Base-by-base conservation (phyloP, 352 stramenopile species). In the Globisporangium echinulatum region DNA sequence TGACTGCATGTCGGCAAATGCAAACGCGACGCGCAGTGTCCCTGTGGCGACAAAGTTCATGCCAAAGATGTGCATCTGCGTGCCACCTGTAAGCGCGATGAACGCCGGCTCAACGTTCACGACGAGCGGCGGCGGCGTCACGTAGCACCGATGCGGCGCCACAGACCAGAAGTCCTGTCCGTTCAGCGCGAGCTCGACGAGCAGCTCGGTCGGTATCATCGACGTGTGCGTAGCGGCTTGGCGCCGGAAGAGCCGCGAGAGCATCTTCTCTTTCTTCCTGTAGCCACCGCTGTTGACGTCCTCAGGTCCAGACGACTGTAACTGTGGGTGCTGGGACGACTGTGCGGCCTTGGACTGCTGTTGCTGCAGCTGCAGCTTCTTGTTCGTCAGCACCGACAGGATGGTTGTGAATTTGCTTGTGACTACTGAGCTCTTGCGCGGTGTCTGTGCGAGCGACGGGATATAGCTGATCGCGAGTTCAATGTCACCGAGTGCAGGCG, bases 131-230 rank as follows among this genome's bases (percentile, higher is more conserved):
- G 72, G 71, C 5, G 71, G 70, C 0, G 65, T 56, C 11, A 73
- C 58, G 33, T 79, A 84, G 49, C 74, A 75, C 6, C 52, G 13
- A 11, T 56, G 44, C 1, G 77, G 73, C 11, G 72, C 72, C 1
- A 70, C 49, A 0, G 79, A 85, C 71, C 74, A 77, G 17, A 84
- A 88, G 48, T 88, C 77, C 58, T 88, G 79, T 1, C 79, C 79
- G 54, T 88, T 88, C 10, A 88, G 67, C 9, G 79, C 79, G 3
- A 88, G 46, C 39, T 88, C 79, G 0, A 84, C 64, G 2, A 73
- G 54, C 39, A 88, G 56, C 42, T 88, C 79, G 2, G 62, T 88
- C 0, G 79, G 76, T 7, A 85, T 59, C 7, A 75, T 17, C 8
- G 71, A 74, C 14, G 63, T 61, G 62, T 25, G 64, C 61, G 50